phyloP scores from a whole-genome alignment of 306 rosid genomes.

The Rosa persica region DNA sequence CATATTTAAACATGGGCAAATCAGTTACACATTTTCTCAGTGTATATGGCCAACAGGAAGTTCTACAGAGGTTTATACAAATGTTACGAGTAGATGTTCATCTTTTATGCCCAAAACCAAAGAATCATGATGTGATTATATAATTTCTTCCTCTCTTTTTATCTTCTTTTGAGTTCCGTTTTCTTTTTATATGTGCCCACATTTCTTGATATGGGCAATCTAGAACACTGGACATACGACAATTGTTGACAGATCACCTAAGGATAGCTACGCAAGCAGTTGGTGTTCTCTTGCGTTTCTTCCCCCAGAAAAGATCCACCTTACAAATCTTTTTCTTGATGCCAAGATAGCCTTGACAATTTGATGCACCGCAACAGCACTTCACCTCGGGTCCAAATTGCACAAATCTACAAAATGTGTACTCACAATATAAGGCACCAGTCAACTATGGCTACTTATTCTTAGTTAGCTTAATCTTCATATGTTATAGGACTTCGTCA shows the following conservation, averaged over 20 bases:
- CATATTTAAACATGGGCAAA: not conserved
- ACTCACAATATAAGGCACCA: not conserved
- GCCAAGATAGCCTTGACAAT: constrained; percentile 90
- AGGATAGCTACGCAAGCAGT: constrained; percentile 33
- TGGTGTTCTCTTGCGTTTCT: constrained; percentile 73
- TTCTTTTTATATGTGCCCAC: not conserved
- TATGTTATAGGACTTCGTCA: not conserved
- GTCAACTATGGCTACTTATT: not conserved
- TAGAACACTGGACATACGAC: not conserved
- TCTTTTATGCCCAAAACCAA: not conserved
- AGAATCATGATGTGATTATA: not conserved
- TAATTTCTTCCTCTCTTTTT: not conserved
- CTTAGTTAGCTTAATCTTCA: not conserved
- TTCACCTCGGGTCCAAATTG: constrained; percentile 92
- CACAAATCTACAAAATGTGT: constrained; percentile 58
- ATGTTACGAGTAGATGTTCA: not conserved
- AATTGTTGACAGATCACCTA: constrained; percentile 30
- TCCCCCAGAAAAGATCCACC: constrained; percentile 65
- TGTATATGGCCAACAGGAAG: not conserved
- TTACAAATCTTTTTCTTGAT: constrained; percentile 60
- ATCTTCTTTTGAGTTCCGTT: not conserved
- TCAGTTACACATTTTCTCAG: not conserved
- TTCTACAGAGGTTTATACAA: not conserved
- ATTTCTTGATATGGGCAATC: constrained; percentile 11
- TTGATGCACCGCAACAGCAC: constrained; percentile 74